Evolutionary conservation across 140 eudicot genomes (phyloP).

Genomic region (Bidens hawaiensis): DNA sequence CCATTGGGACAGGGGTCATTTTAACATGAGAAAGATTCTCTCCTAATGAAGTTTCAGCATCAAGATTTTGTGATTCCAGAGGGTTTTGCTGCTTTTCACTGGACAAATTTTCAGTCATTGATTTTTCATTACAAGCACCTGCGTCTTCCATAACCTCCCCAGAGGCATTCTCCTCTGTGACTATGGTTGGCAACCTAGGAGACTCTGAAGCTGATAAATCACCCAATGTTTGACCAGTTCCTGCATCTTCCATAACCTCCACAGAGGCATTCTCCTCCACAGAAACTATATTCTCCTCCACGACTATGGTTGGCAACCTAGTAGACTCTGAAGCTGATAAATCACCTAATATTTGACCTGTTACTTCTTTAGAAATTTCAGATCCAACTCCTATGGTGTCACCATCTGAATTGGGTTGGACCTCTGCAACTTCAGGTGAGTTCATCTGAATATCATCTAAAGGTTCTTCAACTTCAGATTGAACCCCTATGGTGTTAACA

Average conservation of each 20-base stretch:
- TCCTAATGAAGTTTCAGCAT: not conserved
- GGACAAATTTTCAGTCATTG: not conserved
- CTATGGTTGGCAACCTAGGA: too few relatives aligned
- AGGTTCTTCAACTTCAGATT: slow-evolving; percentile 1
- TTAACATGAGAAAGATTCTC: not conserved
- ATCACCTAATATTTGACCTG: slow-evolving; percentile 1
- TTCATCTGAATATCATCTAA: slow-evolving; percentile 15
- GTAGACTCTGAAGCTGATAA: slow-evolving; percentile 14
- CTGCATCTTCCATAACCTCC: slow-evolving; percentile 12
- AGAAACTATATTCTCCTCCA: not conserved
- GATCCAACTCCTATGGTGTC: not conserved
- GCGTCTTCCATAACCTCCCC: slow-evolving; percentile 12
- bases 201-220: too few relatives aligned
- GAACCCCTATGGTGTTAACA: not conserved
- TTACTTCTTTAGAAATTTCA: slow-evolving; percentile 5
- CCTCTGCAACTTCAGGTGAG: slow-evolving; percentile 29
- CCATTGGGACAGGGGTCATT: not conserved
- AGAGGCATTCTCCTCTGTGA: slow-evolving; percentile 1
- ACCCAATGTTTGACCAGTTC: too few relatives aligned
- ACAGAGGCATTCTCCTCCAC: not conserved
- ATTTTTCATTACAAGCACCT: not conserved
- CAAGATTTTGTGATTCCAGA: not conserved
- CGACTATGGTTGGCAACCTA: slow-evolving; percentile 2
- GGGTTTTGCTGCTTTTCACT: not conserved
- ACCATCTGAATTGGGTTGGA: not conserved